These are phyloP conservation scores for Xylariaceae sp. DNA, from an alignment of 2,329 filamentous ascomycete genomes.

Conservation along the genomic window DNA sequence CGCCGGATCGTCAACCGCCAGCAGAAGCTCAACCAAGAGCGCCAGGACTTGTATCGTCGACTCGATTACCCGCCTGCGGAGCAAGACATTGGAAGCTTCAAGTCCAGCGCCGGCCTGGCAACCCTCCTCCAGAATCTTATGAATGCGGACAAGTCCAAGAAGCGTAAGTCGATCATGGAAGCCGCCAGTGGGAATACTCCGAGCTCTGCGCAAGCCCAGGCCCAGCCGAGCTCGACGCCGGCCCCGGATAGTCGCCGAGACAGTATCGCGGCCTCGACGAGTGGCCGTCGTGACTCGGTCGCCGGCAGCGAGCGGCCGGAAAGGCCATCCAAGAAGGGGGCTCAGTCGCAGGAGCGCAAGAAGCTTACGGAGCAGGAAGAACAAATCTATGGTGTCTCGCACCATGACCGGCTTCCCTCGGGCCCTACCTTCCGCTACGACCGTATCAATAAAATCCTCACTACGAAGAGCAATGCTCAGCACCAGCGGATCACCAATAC, in stretches of 20 bases:
- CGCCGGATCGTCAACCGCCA: constrained; percentile 86
- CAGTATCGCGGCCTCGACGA: constrained; percentile 45
- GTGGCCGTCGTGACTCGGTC: constrained; percentile 41
- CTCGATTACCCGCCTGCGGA: constrained; percentile 73
- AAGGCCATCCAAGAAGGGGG: constrained; percentile 45
- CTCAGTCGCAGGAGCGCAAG: constrained; percentile 51
- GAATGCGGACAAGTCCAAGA: constrained; percentile 80
- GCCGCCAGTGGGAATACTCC: constrained; percentile 49
- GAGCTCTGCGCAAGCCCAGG: constrained; percentile 30
- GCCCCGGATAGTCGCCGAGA: constrained; percentile 44
- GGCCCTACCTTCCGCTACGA: constrained; percentile 89
- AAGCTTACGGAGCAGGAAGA: constrained; percentile 73
- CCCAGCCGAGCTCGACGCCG: constrained; percentile 32
- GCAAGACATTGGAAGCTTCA: constrained; percentile 70
- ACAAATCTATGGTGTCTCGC: constrained; percentile 73
- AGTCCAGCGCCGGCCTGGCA: constrained; percentile 73
- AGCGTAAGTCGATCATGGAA: constrained; percentile 65
- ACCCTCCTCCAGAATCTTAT: constrained; percentile 78
- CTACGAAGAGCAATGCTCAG: constrained; percentile 70
- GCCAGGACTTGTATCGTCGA: constrained; percentile 77
- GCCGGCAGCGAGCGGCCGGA: constrained; percentile 36
- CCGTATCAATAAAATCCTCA: constrained; percentile 70
- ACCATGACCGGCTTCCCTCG: constrained; percentile 77
- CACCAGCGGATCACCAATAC: constrained; percentile 69
- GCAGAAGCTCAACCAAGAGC: constrained; percentile 80